Percentiles rank a stretch among this genome's conserved stretches.
These are phyloP conservation scores for Capronia americana DNA, from an alignment of 2,329 filamentous ascomycete genomes.

Conservation along the genomic window DNA sequence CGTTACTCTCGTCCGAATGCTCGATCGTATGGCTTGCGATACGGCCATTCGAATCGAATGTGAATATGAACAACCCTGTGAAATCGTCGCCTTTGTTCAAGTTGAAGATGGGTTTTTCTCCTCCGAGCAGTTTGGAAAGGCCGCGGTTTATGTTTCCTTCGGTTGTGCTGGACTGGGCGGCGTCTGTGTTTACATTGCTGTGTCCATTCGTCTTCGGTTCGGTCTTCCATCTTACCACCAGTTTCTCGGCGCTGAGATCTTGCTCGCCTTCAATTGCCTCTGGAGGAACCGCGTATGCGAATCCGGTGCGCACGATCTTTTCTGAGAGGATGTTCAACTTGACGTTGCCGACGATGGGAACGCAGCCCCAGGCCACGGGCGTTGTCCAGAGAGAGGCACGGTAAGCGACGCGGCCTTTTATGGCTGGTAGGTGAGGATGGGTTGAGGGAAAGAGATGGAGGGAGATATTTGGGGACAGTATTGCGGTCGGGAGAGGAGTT, in stretches of 20 bases:
- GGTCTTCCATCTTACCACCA: constrained; percentile 90
- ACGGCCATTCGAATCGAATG: constrained; percentile 86
- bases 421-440: constrained; percentile 76
- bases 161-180: constrained; percentile 33
- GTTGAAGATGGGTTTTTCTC: constrained; percentile 56
- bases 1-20: constrained; percentile 80
- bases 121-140: constrained; percentile 57
- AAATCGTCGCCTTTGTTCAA: constrained; percentile 70
- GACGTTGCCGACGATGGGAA: constrained; percentile 90
- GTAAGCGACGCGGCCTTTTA: constrained; percentile 88
- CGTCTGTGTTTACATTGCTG: constrained; percentile 29
- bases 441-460: constrained; percentile 70
- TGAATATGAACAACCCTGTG: constrained; percentile 90
- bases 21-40: constrained; percentile 91
- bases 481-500: constrained; percentile 66
- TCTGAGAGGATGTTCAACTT: constrained; percentile 86
- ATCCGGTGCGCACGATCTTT: constrained; percentile 73
- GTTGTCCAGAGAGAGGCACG: constrained; percentile 94
- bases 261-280: constrained; percentile 44
- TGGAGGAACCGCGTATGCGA: constrained; percentile 43
- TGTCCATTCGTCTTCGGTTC: constrained; percentile 46
- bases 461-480: constrained; percentile 66
- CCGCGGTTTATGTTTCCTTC: constrained; percentile 46
- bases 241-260: constrained; percentile 67
- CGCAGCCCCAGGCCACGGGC: constrained; percentile 91